phyloP scores from a whole-genome alignment of 768 basidiomycete species.

The Podaxis sp. region DNA sequence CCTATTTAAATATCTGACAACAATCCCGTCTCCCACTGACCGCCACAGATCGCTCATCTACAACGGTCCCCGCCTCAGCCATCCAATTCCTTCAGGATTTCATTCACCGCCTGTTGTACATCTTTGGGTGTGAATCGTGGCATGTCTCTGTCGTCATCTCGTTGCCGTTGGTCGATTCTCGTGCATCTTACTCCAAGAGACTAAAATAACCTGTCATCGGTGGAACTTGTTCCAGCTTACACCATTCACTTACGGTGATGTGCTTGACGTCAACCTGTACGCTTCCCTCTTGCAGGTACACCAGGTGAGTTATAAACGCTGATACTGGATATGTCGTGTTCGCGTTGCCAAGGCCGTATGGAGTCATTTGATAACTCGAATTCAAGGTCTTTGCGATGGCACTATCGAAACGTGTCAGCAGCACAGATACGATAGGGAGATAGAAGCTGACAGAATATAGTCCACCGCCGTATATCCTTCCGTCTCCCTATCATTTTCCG shows the following conservation, averaged over 20 bases:
- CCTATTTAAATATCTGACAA: too few relatives aligned
- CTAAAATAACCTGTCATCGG: constrained; percentile 31
- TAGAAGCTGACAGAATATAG: constrained; percentile 64
- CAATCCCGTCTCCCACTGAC: too few relatives aligned
- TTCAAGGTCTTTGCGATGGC: constrained; percentile 74
- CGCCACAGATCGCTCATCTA: too few relatives aligned
- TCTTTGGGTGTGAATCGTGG: constrained; percentile 43
- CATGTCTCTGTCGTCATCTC: constrained; percentile 18
- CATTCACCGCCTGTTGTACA: constrained; percentile 44
- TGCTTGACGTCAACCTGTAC: constrained; percentile 61
- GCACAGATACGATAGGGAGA: background rate
- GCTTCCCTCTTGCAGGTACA: constrained; percentile 65
- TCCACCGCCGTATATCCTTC: constrained; percentile 80
- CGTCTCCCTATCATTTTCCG: constrained; percentile 88
- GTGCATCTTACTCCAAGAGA: constrained; percentile 60
- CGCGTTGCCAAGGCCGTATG: constrained; percentile 59
- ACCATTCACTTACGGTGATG: constrained; percentile 55
- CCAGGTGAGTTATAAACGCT: constrained; percentile 83
- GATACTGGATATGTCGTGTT: constrained; percentile 69
- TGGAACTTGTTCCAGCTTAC: background rate
- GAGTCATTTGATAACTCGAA: constrained; percentile 47
- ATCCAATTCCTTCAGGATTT: constrained; percentile 22
- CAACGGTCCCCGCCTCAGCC: background rate
- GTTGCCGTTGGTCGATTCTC: constrained; percentile 34
- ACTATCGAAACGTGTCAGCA: constrained; percentile 32